Percentiles rank a stretch among this genome's conserved stretches.
phyloP scores from a whole-genome alignment of 2,329 filamentous ascomycete species.

The Aspergillus clavatus region DNA sequence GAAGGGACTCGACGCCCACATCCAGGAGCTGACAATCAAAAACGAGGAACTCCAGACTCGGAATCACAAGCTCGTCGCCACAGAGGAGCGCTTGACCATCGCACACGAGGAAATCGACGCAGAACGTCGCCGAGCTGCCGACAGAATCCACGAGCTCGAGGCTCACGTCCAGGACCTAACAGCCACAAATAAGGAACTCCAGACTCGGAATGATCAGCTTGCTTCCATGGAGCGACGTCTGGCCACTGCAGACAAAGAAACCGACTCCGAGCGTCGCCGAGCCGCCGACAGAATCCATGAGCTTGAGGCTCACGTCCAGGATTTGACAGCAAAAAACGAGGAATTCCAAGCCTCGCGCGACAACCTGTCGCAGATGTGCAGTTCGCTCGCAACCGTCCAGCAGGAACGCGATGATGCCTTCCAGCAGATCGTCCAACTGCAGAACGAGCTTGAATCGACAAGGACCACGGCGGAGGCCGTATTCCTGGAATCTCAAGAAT shows the following conservation, averaged over 20 bases:
- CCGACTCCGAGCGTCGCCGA: constrained; percentile 4
- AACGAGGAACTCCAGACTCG: too few species aligned
- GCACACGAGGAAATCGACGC: background rate
- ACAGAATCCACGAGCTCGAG: background rate
- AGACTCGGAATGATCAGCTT: too few species aligned
- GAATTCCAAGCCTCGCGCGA: background rate
- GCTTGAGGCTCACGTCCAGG: constrained; percentile 1
- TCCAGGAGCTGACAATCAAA: too few species aligned
- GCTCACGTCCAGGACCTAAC: too few species aligned
- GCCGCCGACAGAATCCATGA: background rate
- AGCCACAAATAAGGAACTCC: too few species aligned
- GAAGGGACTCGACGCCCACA: too few species aligned
- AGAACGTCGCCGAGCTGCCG: background rate
- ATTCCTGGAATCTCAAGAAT: constrained; percentile 6
- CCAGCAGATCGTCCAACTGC: background rate
- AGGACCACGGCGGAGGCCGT: background rate
- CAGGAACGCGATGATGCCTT: constrained; percentile 7
- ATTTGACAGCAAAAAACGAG: background rate
- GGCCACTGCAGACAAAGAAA: too few species aligned
- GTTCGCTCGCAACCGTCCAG: background rate
- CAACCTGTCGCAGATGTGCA: background rate
- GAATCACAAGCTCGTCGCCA: too few species aligned
- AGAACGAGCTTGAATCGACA: constrained; percentile 1
- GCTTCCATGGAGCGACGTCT: too few species aligned
- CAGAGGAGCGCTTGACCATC: too few species aligned